These are phyloP conservation scores for Nepenthes alata DNA, from an alignment of 179 eudicot genomes.

Conservation along the genomic window DNA sequence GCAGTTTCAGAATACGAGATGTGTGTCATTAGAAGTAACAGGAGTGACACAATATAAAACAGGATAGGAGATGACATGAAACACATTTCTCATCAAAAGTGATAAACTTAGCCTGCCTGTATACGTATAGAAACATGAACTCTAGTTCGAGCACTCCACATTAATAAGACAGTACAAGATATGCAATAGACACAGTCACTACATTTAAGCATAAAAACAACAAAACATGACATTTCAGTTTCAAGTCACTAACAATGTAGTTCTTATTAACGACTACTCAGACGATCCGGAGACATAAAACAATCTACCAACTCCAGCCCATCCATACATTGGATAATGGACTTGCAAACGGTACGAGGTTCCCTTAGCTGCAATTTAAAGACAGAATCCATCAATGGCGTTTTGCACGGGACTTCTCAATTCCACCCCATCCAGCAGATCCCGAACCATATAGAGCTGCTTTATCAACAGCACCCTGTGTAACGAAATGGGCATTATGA, in stretches of 20 bases:
- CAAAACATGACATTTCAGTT: constrained; percentile 11
- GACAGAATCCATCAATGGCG: constrained; percentile 40
- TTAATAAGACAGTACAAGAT: background rate
- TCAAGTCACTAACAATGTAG: constrained; percentile 11
- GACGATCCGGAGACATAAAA: constrained; percentile 15
- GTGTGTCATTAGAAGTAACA: background rate
- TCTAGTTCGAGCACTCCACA: background rate
- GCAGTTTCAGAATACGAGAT: background rate
- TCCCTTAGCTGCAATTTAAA: background rate
- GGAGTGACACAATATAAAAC: too few species aligned
- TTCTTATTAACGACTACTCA: constrained; percentile 12
- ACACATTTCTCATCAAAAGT: too few species aligned
- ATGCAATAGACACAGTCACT: background rate
- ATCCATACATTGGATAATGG: constrained; percentile 22
- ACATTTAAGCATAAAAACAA: constrained; percentile 5
- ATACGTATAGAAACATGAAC: background rate
- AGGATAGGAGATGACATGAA: too few species aligned
- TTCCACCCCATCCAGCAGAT: constrained; percentile 74
- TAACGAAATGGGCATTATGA: constrained; percentile 5
- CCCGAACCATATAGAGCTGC: constrained; percentile 63
- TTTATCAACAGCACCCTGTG: constrained; percentile 73
- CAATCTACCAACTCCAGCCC: constrained; percentile 29
- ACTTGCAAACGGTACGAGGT: constrained; percentile 9
- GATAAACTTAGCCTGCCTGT: too few species aligned
- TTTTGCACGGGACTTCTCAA: constrained; percentile 50